phyloP scores from a whole-genome alignment of 192 early-diverging fungal genomes.

The Nowakowskiella sp. region DNA sequence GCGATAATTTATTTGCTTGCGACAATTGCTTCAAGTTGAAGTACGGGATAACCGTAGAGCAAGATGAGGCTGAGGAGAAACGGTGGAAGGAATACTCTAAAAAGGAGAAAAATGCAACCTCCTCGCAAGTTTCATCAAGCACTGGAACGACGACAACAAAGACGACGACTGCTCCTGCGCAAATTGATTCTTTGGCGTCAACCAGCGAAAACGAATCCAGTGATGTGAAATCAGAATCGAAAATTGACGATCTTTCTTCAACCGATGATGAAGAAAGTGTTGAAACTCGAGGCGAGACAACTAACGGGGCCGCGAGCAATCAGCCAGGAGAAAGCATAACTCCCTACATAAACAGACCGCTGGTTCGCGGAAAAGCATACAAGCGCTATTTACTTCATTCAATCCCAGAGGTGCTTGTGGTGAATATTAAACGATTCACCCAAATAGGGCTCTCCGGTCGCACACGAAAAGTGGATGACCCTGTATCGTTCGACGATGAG shows the following conservation, averaged over 20 bases:
- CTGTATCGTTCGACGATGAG: conserved; percentile 28
- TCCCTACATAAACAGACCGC: no score
- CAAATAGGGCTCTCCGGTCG: conserved; percentile 17
- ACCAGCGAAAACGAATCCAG: background rate
- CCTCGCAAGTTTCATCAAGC: background rate
- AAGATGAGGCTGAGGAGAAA: conserved; percentile 5
- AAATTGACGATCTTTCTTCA: background rate
- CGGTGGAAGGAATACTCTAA: background rate
- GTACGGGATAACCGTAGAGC: conserved; percentile 12
- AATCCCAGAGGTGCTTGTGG: conserved; percentile 28
- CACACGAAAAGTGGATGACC: conserved; percentile 28
- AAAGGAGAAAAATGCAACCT: no score
- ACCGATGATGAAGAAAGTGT: background rate
- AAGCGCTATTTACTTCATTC: conserved; percentile 39
- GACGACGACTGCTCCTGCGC: background rate
- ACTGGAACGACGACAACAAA: background rate
- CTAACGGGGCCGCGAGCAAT: background rate
- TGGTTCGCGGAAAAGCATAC: no score
- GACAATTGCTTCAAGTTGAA: conserved; percentile 48
- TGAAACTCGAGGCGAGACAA: background rate
- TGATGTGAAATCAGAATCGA: background rate
- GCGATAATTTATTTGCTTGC: conserved; percentile 53
- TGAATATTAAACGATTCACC: conserved; percentile 41
- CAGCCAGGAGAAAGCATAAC: background rate
- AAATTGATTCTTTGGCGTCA: background rate